Evolutionary conservation across 2,329 filamentous ascomycete species (phyloP).

Genomic region (Parafenestella ontariensis): DNA sequence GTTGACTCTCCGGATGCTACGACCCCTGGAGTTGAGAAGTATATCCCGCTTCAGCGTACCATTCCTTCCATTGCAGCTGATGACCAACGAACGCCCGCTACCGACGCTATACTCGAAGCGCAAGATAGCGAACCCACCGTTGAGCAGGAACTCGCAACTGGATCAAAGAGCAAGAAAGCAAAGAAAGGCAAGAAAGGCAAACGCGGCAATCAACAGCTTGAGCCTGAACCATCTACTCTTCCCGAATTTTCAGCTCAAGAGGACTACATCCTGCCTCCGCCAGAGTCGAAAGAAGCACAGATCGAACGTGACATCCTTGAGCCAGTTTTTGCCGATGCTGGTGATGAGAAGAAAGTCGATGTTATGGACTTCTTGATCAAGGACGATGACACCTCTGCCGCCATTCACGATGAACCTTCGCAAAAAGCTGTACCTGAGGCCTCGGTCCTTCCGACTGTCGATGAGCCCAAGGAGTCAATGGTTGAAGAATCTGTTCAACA

Average conservation of each 20-base stretch:
- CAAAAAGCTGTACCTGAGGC: neutral
- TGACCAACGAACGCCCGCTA: neutral
- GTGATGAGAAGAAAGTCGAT: slow-evolving; percentile 11
- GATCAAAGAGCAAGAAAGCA: slow-evolving; percentile 36
- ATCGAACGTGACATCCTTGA: slow-evolving; percentile 28
- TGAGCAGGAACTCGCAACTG: slow-evolving; percentile 14
- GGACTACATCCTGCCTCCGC: neutral
- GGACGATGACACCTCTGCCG: slow-evolving; percentile 7
- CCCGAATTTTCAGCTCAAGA: slow-evolving; percentile 3
- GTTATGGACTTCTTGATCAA: slow-evolving; percentile 21
- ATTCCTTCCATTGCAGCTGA: neutral
- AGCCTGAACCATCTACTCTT: slow-evolving; percentile 15
- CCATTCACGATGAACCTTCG: neutral
- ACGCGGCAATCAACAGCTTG: slow-evolving; percentile 29
- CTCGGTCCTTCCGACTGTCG: neutral
- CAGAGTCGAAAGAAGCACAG: slow-evolving; percentile 3
- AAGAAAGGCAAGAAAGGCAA: slow-evolving; percentile 44
- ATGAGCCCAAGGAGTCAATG: neutral
- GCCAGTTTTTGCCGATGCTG: slow-evolving; percentile 25
- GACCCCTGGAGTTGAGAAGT: slow-evolving; percentile 6
- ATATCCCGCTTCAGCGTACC: neutral
- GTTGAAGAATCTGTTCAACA: neutral
- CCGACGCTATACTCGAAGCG: neutral
- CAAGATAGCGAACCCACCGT: neutral
- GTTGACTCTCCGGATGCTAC: slow-evolving; percentile 18